Evolutionary conservation across 2,329 filamentous ascomycete genomes (phyloP), one percentile per base, ranked within the genome.

Genomic region (Aspergillus aculeatus): DNA sequence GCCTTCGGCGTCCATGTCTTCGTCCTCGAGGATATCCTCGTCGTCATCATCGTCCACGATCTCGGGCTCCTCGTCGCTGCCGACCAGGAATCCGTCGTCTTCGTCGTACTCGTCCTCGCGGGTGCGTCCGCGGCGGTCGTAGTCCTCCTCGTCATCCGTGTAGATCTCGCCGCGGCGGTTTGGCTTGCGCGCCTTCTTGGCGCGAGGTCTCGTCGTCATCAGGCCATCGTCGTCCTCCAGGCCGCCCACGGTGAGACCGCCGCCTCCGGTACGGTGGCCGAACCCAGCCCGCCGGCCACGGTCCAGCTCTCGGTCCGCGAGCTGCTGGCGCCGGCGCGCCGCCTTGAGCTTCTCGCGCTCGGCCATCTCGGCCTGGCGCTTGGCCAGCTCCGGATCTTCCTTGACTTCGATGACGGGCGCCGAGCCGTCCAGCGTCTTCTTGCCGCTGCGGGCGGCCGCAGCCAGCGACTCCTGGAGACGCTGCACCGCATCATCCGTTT

Each of bases 31-130:
- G 23, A 74, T 71, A 21, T 77, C 75, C 50, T 78, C 77, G 12
- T 80, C 79, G 4, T 76, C 77, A 23, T 78, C 78, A 24, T 75
- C 75, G 9, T 75, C 79, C 16, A 74, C 77, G 32, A 80, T 68
- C 60, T 82, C 80, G 2, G 74, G 70, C 50, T 82, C 80, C 66
- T 82, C 80, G 53, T 82, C 80, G 50, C 78, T 80, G 16, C 74
- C 75, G 24, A 80, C 80, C 55, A 94, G 86, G 76, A 94, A 94
- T 56, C 89, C 90, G 69, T 93, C 90, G 51, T 90, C 88, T 69
- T 90, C 89, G 71, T 94, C 90, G 69, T 93, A 93, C 68, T 93
- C 88, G 75, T 96, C 89, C 73, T 92, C 86, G 72, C 89, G 88
- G 76, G 74, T 79, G 24, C 78, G 74, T 4, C 76, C 73, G 47